Evolutionary conservation across 2,329 filamentous ascomycete species (phyloP).

Genomic region (Diaporthe humulicola): DNA sequence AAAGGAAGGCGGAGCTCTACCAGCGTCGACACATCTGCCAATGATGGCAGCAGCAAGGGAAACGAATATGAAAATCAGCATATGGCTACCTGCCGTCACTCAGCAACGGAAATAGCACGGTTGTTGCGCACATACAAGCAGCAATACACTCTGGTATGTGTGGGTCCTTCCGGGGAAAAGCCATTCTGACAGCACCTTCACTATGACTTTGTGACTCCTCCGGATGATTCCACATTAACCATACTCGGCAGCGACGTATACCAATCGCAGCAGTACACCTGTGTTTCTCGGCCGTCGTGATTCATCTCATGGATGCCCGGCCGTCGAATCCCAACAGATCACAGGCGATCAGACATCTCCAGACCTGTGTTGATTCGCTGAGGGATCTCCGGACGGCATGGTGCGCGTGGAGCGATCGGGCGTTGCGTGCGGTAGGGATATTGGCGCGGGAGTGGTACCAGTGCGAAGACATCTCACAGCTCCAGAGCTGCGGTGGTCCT

Average conservation of each 20-base stretch:
- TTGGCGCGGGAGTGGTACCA: slow-evolving; percentile 41
- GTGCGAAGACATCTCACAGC: not conserved
- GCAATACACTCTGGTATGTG: slow-evolving; percentile 42
- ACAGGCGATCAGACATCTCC: slow-evolving; percentile 37
- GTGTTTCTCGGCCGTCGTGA: slow-evolving; percentile 39
- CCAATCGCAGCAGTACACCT: slow-evolving; percentile 42
- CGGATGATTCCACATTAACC: not conserved
- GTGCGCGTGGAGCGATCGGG: slow-evolving; percentile 41
- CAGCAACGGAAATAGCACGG: slow-evolving; percentile 41
- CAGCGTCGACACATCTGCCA: not conserved
- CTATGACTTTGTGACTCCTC: not conserved
- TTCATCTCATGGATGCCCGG: slow-evolving; percentile 43
- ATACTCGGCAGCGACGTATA: slow-evolving; percentile 37
- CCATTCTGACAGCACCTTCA: not conserved
- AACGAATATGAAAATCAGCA: slow-evolving; percentile 27
- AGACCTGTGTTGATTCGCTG: slow-evolving; percentile 40
- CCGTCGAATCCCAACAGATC: slow-evolving; percentile 35
- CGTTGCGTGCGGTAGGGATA: slow-evolving; percentile 37
- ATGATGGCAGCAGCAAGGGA: not conserved
- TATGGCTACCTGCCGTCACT: slow-evolving; percentile 43
- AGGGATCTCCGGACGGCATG: slow-evolving; percentile 39
- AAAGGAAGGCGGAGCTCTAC: not conserved
- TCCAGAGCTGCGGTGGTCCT: not conserved
- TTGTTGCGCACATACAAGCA: slow-evolving; percentile 42
- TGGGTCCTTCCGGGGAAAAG: too few relatives aligned